phyloP scores from a whole-genome alignment of 129 eudicot genomes.

The Helianthus tuberosus region DNA sequence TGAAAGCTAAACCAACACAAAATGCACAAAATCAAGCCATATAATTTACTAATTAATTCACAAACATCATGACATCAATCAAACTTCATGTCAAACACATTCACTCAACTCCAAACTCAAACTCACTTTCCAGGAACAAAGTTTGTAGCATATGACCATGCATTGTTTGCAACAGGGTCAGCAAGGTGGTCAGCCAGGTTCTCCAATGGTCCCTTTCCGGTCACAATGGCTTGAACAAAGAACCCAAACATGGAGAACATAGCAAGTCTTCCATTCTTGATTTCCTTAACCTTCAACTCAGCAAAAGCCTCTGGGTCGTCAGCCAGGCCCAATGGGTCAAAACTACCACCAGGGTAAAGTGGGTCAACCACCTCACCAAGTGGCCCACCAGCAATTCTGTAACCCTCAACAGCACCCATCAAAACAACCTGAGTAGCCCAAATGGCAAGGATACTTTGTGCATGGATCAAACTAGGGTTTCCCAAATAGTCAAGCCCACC shows the following conservation, averaged over 20 bases:
- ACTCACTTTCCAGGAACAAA: constrained; percentile 44
- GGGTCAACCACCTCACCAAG: constrained; percentile 81
- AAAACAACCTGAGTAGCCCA: constrained; percentile 47
- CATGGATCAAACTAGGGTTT: constrained; percentile 44
- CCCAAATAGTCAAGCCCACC: constrained; percentile 52
- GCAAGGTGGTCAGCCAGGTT: constrained; percentile 72
- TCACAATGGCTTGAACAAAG: constrained; percentile 78
- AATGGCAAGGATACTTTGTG: constrained; percentile 46
- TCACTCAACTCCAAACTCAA: not conserved
- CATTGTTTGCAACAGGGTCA: constrained; percentile 49
- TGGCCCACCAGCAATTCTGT: constrained; percentile 78
- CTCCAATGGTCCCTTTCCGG: constrained; percentile 86
- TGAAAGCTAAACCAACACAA: constrained; percentile 9
- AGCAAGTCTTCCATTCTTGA: constrained; percentile 73
- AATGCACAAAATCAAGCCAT: constrained; percentile 30
- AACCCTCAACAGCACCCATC: constrained; percentile 66
- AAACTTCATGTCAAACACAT: constrained; percentile 1
- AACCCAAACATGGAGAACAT: constrained; percentile 83
- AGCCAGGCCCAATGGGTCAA: constrained; percentile 78
- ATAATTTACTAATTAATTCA: constrained; percentile 38
- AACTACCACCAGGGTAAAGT: constrained; percentile 73
- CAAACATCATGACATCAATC: constrained; percentile 22
- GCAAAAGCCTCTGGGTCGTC: constrained; percentile 84
- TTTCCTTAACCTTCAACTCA: constrained; percentile 73
- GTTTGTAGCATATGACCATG: constrained; percentile 49